A percentile compares a stretch with the other conserved stretches of the same genome.
These are phyloP conservation scores for Hordeum vulgare DNA, from an alignment of 176 grass and related monocot genomes.

Conservation along the genomic window MorexV3_pseudomolecules_assembly NC_058519.1:53122269-53122768, in stretches of 20 bases:
- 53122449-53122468: background rate
- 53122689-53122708: background rate
- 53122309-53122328: background rate
- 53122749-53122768: background rate
- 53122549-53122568: background rate
- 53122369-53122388: background rate
- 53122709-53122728: background rate
- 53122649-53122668: background rate
- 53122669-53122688: conserved; percentile 3
- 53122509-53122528: background rate
- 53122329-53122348: background rate
- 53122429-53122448: background rate
- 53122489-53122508: background rate
- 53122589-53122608: background rate
- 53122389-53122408: background rate
- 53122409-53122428: background rate
- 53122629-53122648: background rate
- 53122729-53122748: background rate
- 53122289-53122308: background rate
- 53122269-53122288: background rate
- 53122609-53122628: background rate
- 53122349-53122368: conserved; percentile 10
- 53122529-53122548: background rate
- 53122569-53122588: background rate
- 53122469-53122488: background rate